phyloP scores from a whole-genome alignment of 352 stramenopile species.

The Pythium volutum region DNA sequence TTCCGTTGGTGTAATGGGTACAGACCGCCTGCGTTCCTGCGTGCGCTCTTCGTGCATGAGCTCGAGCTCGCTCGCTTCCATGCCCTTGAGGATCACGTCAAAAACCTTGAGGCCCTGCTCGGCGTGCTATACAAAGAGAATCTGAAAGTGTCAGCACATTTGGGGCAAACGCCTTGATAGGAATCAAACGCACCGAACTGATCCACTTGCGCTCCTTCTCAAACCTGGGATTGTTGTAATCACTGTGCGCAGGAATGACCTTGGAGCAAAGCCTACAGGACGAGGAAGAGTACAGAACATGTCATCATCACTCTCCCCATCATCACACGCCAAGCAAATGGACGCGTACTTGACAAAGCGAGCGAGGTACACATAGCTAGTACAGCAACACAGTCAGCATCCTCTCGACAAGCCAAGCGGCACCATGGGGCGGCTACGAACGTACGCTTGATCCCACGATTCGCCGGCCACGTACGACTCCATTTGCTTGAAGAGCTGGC shows the following conservation, averaged over 20 bases:
- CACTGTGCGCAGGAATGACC: constrained; percentile 55
- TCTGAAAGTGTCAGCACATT: background rate
- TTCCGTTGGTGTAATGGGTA: background rate
- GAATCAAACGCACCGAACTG: constrained; percentile 35
- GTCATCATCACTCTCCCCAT: background rate
- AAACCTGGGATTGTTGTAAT: constrained; percentile 55
- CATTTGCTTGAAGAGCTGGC: constrained; percentile 73
- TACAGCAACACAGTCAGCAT: constrained; percentile 12
- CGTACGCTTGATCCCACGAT: constrained; percentile 74
- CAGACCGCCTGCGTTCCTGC: constrained; percentile 19
- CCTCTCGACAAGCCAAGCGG: background rate
- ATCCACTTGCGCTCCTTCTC: constrained; percentile 69
- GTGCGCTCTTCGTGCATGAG: constrained; percentile 51
- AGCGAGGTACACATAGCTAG: constrained; percentile 79
- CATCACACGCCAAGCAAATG: background rate
- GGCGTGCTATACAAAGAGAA: constrained; percentile 57
- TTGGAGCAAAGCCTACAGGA: constrained; percentile 62
- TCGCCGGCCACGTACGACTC: constrained; percentile 61
- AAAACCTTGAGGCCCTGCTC: constrained; percentile 58
- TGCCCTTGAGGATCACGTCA: constrained; percentile 75
- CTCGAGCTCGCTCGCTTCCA: constrained; percentile 64
- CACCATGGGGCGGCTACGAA: background rate
- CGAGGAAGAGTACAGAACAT: background rate
- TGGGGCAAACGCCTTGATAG: background rate
- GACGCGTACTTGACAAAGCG: constrained; percentile 71